Evolutionary conservation across 805 yeast species (phyloP).

Genomic region (Deakozyma indianensis): DNA sequence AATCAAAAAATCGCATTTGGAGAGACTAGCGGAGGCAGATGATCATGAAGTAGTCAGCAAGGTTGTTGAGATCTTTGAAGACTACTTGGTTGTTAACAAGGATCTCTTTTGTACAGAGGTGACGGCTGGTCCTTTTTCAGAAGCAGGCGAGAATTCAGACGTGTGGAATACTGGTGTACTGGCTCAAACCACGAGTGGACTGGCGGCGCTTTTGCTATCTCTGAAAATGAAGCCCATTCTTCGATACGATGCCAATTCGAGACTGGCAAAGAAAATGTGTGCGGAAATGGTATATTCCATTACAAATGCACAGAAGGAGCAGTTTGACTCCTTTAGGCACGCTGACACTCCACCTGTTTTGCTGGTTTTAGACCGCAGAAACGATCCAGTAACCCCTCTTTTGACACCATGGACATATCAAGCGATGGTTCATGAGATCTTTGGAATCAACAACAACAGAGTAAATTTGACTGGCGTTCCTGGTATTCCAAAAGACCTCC

Average conservation of each 20-base stretch:
- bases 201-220: constrained; percentile 51
- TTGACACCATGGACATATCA: constrained; percentile 96
- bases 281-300: constrained; percentile 35
- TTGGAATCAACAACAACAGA: constrained; percentile 70
- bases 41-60: constrained; percentile 64
- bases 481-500: constrained; percentile 41
- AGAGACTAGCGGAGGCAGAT: constrained; percentile 80
- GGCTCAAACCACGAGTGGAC: constrained; percentile 27
- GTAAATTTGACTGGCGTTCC: constrained; percentile 50
- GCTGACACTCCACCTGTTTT: constrained; percentile 60
- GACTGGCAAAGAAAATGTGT: constrained; percentile 51
- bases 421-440: constrained; percentile 88
- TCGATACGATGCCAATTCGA: constrained; percentile 60
- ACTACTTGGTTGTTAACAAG: constrained; percentile 59
- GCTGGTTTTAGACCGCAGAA: constrained; percentile 65
- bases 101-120: constrained; percentile 40
- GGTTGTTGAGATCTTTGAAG: constrained; percentile 76
- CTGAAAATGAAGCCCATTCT: constrained; percentile 67
- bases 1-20: constrained; percentile 63
- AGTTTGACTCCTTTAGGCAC: constrained; percentile 48
- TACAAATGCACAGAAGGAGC: constrained; percentile 12
- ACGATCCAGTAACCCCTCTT: constrained; percentile 88
- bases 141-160: constrained; percentile 17
- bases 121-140: constrained; percentile 5
- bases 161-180: constrained; percentile 35